phyloP scores from a whole-genome alignment of 345 rosid genomes.

The Brassica cretica region DNA sequence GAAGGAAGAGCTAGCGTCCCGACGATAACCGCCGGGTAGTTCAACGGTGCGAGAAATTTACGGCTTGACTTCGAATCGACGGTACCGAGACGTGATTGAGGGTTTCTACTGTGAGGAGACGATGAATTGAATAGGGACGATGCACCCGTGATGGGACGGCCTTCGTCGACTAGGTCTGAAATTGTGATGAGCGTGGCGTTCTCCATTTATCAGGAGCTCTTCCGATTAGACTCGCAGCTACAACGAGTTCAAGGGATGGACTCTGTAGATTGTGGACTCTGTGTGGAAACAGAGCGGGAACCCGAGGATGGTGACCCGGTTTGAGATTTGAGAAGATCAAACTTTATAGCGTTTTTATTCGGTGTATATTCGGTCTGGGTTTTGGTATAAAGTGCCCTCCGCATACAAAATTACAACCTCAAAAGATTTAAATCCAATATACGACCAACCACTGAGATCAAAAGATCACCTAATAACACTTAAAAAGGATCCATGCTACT shows the following conservation, averaged over 20 bases:
- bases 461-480: too few relatives aligned
- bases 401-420: neutral
- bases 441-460: too few relatives aligned
- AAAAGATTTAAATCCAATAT: too few relatives aligned
- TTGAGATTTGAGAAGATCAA: neutral
- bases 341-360: neutral
- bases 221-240: neutral
- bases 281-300: constrained; percentile 31
- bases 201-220: constrained; percentile 38
- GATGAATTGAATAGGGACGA: constrained; percentile 45
- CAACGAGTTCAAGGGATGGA: constrained; percentile 3
- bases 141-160: constrained; percentile 56
- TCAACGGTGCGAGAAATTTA: constrained; percentile 49
- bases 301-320: constrained; percentile 12
- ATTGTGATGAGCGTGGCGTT: constrained; percentile 40
- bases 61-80: constrained; percentile 25
- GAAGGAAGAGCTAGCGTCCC: constrained; percentile 67
- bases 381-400: neutral
- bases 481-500: too few relatives aligned
- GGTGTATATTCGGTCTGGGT: neutral
- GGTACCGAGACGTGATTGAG: constrained; percentile 12
- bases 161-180: constrained; percentile 52
- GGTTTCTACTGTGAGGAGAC: constrained; percentile 7
- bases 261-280: neutral
- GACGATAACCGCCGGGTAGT: constrained; percentile 47